Evolutionary conservation across 495 filamentous ascomycete species (phyloP).

Genomic region (Staphylotrichum longicolle): DNA sequence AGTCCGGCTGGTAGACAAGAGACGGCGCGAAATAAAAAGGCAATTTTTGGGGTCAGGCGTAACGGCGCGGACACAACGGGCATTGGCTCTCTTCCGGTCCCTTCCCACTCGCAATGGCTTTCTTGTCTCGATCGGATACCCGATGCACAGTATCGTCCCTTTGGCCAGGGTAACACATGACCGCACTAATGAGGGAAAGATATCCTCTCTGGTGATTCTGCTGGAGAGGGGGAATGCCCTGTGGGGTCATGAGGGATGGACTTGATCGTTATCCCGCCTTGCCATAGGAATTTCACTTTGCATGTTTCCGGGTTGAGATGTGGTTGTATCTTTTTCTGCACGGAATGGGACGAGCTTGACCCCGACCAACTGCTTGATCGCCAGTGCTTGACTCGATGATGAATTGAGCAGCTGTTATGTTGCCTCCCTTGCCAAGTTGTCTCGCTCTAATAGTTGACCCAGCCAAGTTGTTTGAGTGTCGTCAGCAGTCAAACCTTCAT

Average conservation of each 20-base stretch:
- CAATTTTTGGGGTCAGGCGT: constrained; percentile 33
- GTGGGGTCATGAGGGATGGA: constrained; percentile 60
- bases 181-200: constrained; percentile 98
- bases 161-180: constrained; percentile 51
- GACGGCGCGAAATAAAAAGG: constrained; percentile 24
- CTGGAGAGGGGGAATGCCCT: constrained; percentile 85
- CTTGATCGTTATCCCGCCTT: constrained; percentile 55
- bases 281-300: constrained; percentile 25
- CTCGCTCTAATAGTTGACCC: neutral
- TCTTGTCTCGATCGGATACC: constrained; percentile 21
- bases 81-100: constrained; percentile 19
- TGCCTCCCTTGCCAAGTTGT: too few relatives aligned
- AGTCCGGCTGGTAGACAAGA: constrained; percentile 60
- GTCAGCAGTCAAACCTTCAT: too few relatives aligned
- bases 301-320: constrained; percentile 11
- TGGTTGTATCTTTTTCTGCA: constrained; percentile 17
- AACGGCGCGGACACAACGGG: constrained; percentile 25
- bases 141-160: constrained; percentile 17
- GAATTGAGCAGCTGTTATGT: neutral
- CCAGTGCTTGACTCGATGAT: neutral
- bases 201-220: constrained; percentile 51
- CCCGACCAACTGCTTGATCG: neutral
- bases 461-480: too few relatives aligned
- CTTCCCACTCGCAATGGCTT: constrained; percentile 10
- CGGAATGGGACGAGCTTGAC: constrained; percentile 22